A percentile compares a stretch with the other conserved stretches of the same genome.
Evolutionary conservation across 1,139 yeast genomes (phyloP).

Genomic region (Debaryomyces udenii): DNA sequence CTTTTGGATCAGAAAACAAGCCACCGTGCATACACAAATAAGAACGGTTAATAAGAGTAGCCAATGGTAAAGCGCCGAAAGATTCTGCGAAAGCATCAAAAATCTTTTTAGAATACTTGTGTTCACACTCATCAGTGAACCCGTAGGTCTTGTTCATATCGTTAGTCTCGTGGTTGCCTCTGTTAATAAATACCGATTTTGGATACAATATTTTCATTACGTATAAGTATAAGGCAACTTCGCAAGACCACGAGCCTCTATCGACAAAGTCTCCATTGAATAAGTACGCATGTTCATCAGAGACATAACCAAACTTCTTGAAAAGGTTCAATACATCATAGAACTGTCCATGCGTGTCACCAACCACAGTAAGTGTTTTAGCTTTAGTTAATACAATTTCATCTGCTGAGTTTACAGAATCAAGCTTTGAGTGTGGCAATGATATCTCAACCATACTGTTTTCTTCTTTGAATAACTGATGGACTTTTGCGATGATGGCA

Average conservation of each 20-base stretch:
- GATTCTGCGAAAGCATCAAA: constrained; percentile 86
- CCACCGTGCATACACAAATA: constrained; percentile 97
- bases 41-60: constrained; percentile 73
- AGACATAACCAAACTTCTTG: constrained; percentile 66
- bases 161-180: constrained; percentile 97
- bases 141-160: constrained; percentile 98
- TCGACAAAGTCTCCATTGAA: constrained; percentile 98
- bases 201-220: constrained; percentile 82
- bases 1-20: constrained; percentile 74
- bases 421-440: constrained; percentile 37
- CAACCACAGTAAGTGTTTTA: constrained; percentile 76
- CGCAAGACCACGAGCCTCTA: constrained; percentile 98
- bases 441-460: constrained; percentile 75
- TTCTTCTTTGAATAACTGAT: constrained; percentile 65
- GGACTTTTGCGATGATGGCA: constrained; percentile 77
- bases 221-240: constrained; percentile 83
- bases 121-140: constrained; percentile 93
- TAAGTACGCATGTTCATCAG: constrained; percentile 71
- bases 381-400: constrained; percentile 30
- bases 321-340: constrained; percentile 86
- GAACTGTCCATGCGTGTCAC: constrained; percentile 98
- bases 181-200: constrained; percentile 67
- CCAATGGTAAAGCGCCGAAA: constrained; percentile 84
- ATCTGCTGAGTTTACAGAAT: constrained; percentile 16
- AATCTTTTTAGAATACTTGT: constrained; percentile 81